These are phyloP conservation scores for Fagopyrum homotropicum DNA, from an alignment of 148 eudicot genomes.

Conservation along the genomic window DNA sequence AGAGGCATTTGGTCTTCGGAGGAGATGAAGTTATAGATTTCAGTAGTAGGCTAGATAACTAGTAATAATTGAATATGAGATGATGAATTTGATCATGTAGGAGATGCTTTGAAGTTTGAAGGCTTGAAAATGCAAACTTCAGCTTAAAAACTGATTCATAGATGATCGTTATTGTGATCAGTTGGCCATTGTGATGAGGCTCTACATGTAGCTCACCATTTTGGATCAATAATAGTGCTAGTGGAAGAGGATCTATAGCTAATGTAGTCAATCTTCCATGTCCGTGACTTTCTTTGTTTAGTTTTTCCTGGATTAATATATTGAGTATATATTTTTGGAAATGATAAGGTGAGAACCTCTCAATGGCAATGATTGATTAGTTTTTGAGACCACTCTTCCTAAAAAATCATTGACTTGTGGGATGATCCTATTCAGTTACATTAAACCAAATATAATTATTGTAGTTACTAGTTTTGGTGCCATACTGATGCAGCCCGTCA, in stretches of 20 bases:
- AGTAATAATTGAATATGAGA: not conserved
- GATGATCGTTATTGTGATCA: not conserved
- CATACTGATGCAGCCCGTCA: not conserved
- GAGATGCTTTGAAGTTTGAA: not conserved
- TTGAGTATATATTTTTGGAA: not conserved
- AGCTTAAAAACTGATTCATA: not conserved
- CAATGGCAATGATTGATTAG: not conserved
- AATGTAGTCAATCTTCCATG: not conserved
- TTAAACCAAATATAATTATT: not conserved
- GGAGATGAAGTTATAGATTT: not conserved
- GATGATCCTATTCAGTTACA: not conserved
- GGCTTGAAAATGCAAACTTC: constrained; percentile 1
- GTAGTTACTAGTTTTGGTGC: not conserved
- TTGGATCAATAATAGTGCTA: not conserved
- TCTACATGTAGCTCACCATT: not conserved
- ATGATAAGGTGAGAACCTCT: not conserved
- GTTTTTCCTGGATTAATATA: not conserved
- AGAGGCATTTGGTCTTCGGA: too few species aligned
- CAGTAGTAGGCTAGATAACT: not conserved
- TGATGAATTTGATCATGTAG: not conserved
- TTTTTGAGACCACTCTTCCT: too few species aligned
- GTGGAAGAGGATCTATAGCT: not conserved
- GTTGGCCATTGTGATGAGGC: not conserved
- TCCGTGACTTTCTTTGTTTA: not conserved
- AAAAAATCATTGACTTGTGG: not conserved